These are phyloP conservation scores for Claviceps sp. DNA, from an alignment of 2,329 filamentous ascomycete species.

Conservation along the genomic window DNA sequence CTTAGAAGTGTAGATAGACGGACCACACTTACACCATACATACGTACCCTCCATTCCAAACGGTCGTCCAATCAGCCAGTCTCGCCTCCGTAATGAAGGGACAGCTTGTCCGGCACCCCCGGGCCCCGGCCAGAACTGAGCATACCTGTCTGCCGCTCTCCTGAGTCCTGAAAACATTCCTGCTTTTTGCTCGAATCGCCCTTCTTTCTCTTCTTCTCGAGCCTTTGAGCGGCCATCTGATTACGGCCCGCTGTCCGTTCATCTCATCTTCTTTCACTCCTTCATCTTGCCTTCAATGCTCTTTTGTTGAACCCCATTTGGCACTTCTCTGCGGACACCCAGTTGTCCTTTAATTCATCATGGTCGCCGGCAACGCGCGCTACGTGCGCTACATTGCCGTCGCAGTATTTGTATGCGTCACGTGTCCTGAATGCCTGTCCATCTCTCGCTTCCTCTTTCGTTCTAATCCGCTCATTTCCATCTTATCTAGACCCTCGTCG, in stretches of 20 bases:
- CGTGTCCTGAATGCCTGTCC: not conserved
- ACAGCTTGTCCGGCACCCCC: no score
- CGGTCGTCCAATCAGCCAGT: no score
- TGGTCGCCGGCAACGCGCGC: constrained; percentile 58
- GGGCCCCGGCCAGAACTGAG: no score
- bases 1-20: no score
- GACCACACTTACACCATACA: no score
- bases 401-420: constrained; percentile 61
- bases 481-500: constrained; percentile 40
- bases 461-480: not conserved
- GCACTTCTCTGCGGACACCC: not conserved
- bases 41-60: no score
- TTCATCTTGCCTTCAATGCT: not conserved
- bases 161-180: not conserved
- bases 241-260: not conserved
- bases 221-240: not conserved
- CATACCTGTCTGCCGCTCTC: not conserved
- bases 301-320: not conserved
- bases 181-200: not conserved
- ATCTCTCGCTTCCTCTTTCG: not conserved
- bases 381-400: constrained; percentile 69
- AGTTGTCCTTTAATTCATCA: constrained; percentile 13
- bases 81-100: no score
- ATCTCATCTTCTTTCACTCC: not conserved
- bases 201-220: not conserved